A percentile compares a stretch with the other conserved stretches of the same genome.
Evolutionary conservation across 139 green algal genomes (phyloP).

Genomic region (Raphidocelis subcapitata): DNA sequence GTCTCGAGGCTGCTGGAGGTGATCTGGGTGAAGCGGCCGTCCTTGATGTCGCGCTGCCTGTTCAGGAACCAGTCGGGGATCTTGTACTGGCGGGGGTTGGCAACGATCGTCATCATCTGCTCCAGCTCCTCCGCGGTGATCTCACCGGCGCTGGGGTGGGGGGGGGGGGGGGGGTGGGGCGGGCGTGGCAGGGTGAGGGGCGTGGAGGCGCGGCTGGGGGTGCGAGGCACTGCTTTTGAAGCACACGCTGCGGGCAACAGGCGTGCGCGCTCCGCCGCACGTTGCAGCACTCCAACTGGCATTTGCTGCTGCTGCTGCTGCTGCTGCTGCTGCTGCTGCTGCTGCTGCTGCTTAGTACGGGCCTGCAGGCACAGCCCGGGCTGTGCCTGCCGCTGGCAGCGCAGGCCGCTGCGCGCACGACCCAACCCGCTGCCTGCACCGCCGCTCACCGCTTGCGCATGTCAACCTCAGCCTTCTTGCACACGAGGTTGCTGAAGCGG

Average conservation of each 20-base stretch:
- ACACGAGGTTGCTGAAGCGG: slow-evolving; percentile 94
- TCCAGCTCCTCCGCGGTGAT: slow-evolving; percentile 96
- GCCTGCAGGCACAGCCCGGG: not conserved
- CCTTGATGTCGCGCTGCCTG: slow-evolving; percentile 94
- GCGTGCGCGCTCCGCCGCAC: no score
- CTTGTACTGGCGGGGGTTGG: slow-evolving; percentile 98
- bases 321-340: not conserved
- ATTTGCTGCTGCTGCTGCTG: no score
- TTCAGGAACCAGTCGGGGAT: slow-evolving; percentile 99
- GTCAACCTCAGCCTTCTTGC: slow-evolving; percentile 99
- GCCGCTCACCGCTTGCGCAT: slow-evolving; percentile 74
- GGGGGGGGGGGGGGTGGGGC: not conserved
- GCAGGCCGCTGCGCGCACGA: not conserved
- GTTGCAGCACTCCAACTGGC: no score
- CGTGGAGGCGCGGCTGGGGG: no score
- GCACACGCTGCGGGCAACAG: no score
- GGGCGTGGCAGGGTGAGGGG: no score
- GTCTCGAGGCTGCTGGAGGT: slow-evolving; percentile 88
- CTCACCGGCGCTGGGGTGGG: slow-evolving; percentile 81
- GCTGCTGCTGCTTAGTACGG: not conserved
- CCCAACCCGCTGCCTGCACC: not conserved
- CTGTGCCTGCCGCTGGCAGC: slow-evolving; percentile 2
- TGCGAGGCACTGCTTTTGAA: no score
- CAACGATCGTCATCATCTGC: slow-evolving; percentile 95
- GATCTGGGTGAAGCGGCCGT: slow-evolving; percentile 86